Evolutionary conservation across 768 basidiomycete species (phyloP), one percentile per base, ranked within the genome.

Genomic region (Tylopilus rubrobrunneus): DNA sequence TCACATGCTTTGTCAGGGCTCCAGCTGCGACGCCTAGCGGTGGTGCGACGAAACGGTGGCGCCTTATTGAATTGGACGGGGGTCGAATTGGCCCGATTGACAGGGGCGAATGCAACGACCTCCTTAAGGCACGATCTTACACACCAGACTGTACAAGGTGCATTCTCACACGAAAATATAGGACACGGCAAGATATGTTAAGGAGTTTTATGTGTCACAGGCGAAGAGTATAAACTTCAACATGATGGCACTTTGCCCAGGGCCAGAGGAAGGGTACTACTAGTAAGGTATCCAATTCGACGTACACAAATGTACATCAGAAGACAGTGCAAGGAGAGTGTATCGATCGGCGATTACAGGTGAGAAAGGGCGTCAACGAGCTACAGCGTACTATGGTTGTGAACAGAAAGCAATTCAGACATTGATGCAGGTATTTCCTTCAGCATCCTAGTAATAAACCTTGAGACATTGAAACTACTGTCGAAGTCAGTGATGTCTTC

Each of bases 61-160:
- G 87, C 44, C 68, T 97, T 7, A 73, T 96, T 43, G 95, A 97
- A 68, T 73, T 98, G 45, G 93, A 97, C 70, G 94, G 94, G 1
- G 72, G 83, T 41, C 73, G 94, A 42, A 71, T 66, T 9, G 89
- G 89, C 4, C 92, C 94, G 1, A 75, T 97, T 59, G 93, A 97
- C 66, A 78, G 85, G 59, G 90, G 90, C 0, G 73, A 75, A 53
- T 83, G 81, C 58, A 69, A 55, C 1, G 74, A 87, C 64, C 71
- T 92, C 42, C 67, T 92, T 48, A 65, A 74, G 66, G 89, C 81
- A 62, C n/a, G 43, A 6, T 31, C 15, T 33, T 45, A 29, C 37
- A 31, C 9, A n/a, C 1, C 40, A 28, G 3, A 41, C 25, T 14
- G 19, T 33, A 36, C 1, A n/a, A 33, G 6, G 7, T 48, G 5